Conservation (phyloP, 345 rosid species). For the Brassica cretica region DNA sequence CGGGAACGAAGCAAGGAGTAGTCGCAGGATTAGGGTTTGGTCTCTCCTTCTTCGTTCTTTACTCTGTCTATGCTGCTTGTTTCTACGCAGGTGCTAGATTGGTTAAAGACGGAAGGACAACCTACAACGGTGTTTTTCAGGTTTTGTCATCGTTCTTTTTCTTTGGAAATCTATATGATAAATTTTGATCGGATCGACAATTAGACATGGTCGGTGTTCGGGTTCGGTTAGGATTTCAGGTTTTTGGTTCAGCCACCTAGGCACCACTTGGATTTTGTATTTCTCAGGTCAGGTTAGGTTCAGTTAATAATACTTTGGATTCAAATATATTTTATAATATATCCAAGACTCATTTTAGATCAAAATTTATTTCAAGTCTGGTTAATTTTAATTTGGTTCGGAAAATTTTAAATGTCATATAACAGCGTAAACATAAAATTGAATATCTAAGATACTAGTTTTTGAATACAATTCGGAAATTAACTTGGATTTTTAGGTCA, state of each 20-base stretch:
- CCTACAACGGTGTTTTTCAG: slow-evolving; percentile 54
- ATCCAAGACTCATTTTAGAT: background rate
- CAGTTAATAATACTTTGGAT: background rate
- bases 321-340: too few relatives aligned
- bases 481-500: background rate
- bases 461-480: background rate
- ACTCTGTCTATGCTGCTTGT: slow-evolving; percentile 45
- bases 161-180: background rate
- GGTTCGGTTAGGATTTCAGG: background rate
- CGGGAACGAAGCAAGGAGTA: slow-evolving; percentile 59
- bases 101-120: slow-evolving; percentile 34
- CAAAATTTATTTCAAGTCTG: background rate
- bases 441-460: background rate
- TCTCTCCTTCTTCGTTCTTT: slow-evolving; percentile 45
- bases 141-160: slow-evolving; percentile 38
- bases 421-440: too few relatives aligned
- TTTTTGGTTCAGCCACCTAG: background rate
- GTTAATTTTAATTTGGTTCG: background rate
- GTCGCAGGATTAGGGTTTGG: slow-evolving; percentile 61
- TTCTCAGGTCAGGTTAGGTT: too few relatives aligned
- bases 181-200: background rate
- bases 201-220: too few relatives aligned
- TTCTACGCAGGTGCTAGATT: slow-evolving; percentile 68
- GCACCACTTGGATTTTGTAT: background rate
- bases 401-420: background rate